These are phyloP conservation scores for Tricholoma hemisulphureum DNA, from an alignment of 768 basidiomycete species.

Conservation along the genomic window DNA sequence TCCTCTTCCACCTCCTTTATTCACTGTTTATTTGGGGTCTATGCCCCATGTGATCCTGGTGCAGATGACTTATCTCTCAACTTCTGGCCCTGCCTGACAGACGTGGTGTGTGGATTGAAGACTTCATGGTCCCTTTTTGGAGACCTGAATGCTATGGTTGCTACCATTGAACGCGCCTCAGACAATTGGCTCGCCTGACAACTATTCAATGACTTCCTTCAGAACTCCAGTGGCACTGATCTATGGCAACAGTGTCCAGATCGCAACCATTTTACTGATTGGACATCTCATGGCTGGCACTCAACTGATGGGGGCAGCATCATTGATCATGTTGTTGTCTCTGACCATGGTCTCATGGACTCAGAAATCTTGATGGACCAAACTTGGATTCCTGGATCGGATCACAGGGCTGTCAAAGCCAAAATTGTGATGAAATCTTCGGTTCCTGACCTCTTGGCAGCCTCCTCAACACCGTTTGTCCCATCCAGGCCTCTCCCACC, in stretches of 20 bases:
- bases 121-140: constrained; percentile 12
- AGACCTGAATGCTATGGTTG: constrained; percentile 18
- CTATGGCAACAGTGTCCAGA: constrained; percentile 13
- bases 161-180: constrained; percentile 6
- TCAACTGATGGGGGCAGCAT: constrained; percentile 15
- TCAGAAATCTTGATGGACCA: not conserved
- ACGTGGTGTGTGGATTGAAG: not conserved
- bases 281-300: constrained; percentile 10
- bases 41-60: constrained; percentile 16
- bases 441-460: not conserved
- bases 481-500: not conserved
- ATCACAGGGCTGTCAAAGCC: not conserved
- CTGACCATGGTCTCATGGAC: constrained; percentile 2
- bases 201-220: constrained; percentile 9
- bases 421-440: not conserved
- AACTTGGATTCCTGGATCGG: constrained; percentile 7
- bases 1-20: not conserved
- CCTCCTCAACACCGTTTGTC: not conserved
- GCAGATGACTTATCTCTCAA: not conserved
- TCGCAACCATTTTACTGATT: constrained; percentile 9
- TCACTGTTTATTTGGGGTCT: constrained; percentile 12
- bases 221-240: constrained; percentile 9
- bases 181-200: not conserved
- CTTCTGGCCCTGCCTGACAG: constrained; percentile 10
- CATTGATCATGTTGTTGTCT: constrained; percentile 19